These are phyloP conservation scores for Jacaranda mimosifolia DNA, from an alignment of 257 asterid species.

Conservation along the genomic window DNA sequence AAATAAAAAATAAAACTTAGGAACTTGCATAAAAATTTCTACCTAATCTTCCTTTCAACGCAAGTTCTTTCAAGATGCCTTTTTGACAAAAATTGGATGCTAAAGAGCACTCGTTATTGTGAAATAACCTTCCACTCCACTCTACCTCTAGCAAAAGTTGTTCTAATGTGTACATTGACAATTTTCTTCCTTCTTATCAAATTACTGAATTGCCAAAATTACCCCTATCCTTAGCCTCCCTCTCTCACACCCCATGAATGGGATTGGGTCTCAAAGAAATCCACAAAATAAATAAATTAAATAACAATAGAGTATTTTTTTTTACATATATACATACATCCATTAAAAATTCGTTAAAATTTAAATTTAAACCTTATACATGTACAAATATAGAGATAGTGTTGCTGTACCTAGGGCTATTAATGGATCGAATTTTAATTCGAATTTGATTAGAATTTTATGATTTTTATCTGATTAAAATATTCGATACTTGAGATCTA, in stretches of 20 bases:
- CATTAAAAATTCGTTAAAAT: too few species aligned
- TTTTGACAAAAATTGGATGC: constrained; percentile 27
- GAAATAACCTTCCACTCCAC: constrained; percentile 32
- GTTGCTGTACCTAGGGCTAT: too few species aligned
- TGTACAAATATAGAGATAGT: too few species aligned
- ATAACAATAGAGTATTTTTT: neutral
- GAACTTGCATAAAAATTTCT: neutral
- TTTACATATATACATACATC: too few species aligned
- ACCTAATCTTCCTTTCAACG: constrained; percentile 33
- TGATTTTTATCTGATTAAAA: too few species aligned
- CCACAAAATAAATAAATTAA: neutral
- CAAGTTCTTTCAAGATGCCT: constrained; percentile 39
- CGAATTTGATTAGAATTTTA: too few species aligned
- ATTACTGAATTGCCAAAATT: constrained; percentile 16
- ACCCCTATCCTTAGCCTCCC: constrained; percentile 21
- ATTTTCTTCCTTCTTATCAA: neutral
- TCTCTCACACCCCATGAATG: constrained; percentile 34
- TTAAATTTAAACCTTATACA: too few species aligned
- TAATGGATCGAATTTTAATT: too few species aligned
- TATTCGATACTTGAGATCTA: too few species aligned
- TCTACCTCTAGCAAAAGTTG: constrained; percentile 24
- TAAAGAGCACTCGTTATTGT: neutral
- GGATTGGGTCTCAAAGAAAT: constrained; percentile 33
- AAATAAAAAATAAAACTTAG: neutral
- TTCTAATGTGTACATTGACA: neutral